Base-by-base conservation (phyloP, 2,329 filamentous ascomycete genomes). In the Metarhizium album region DNA sequence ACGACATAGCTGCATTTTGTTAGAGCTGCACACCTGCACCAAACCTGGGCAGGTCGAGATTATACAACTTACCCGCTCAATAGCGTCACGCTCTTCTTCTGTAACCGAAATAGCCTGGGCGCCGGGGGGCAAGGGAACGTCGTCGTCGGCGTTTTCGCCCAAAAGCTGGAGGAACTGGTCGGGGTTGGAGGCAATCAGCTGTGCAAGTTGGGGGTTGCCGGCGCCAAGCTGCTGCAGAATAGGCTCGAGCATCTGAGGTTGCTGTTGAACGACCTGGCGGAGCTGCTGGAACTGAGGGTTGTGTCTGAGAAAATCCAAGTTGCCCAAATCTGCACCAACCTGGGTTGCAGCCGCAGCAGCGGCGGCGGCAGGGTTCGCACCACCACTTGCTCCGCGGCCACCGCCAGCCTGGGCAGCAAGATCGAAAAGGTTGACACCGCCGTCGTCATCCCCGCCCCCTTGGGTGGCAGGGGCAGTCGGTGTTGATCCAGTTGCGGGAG, bases 231-330 rank as follows among this genome's bases (percentile, higher is more conserved):
- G 90, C 70, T 97, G 91, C 51, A 98, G 76, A 59, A 98, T 97
- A 6, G 93, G 91, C 74, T 98, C 93, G 22, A 98, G 84, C 93
- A 98, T 98, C 67, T 93, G 87, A 18, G 93, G 93, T 67, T 97
- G 88, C 68, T 96, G 90, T 71, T 98, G 93, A 43, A 98, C 91
- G 22, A 98, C 85, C 71, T 96, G 90, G 56, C 93, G 86, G 53
- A 98, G 80, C 71, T 98, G 93, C 72, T 97, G 93, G 73, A 98
- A 98, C 69, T 97, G 91, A 23, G 90, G 85, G 67, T 97, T 97
- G 69, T 90, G 88, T 63, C 93, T 85, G 51, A 98, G 75, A 67
- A 95, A 97, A 57, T 97, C 91, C 52, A 98, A 80, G 63, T 90
- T 94, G 24, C 85, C 86, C 24, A 87, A 72, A 40, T 79, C 78